Evolutionary conservation across 495 filamentous ascomycete species (phyloP), one percentile per base, ranked within the genome.

Genomic region (Penicillium nucicola): DNA sequence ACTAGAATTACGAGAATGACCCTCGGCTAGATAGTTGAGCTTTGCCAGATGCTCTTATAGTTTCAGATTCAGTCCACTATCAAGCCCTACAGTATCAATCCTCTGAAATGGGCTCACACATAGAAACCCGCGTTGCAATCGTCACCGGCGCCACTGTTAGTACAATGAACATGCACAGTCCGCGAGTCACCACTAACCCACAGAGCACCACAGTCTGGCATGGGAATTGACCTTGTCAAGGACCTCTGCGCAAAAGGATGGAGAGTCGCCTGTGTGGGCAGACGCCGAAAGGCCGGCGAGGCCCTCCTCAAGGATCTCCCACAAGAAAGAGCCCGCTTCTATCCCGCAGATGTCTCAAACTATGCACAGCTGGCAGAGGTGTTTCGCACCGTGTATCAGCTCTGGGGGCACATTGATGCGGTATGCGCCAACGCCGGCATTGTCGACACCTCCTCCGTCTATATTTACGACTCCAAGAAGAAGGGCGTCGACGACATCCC

Each of bases 381-480:
- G 6, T 63, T 65, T 38, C 30, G 38, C 1, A 22, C 57, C 32
- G 59, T 65, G 0, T 44, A 38, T 15, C 20, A 57, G 11, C 30
- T 52, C 17, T 67, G 57, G 56, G 61, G 61, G 0, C 57, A 57
- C 6, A 61, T 67, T 42, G 64, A 67, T 52, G 59, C 56, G 5
- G 30, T 67, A 2, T 62, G 58, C 17, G 58, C 55, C 23, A 65
- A 67, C 31, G 61, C 64, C 5, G 64, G 56, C 14, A 53, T 65
- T 4, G 58, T 62, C 36, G 64, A 67, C 34, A 43, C 39, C 4
- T 57, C 58, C 1, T 67, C 64, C 7, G 40, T 65, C 42, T 67
- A 67, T 30, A 45, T 50, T 7, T 58, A 53, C 28, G 52, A 43
- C 36, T 52, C 43, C 44, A 51, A 42, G 42, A 38, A 50, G 28